Conservation (phyloP, 805 yeast species). For the Yamadazyma kitorensis region DNA sequence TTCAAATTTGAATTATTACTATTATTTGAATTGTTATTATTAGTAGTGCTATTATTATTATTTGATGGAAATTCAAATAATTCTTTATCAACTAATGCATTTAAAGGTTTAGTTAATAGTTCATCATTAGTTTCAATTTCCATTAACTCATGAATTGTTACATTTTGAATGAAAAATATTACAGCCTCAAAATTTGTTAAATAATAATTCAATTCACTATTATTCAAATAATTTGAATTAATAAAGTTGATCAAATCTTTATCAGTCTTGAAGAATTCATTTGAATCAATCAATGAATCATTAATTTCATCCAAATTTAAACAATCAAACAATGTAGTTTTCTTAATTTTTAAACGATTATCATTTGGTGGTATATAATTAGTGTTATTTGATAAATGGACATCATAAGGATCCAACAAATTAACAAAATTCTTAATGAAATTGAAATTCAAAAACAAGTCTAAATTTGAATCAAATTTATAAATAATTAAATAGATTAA, state of each 20-base stretch:
- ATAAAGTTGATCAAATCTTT: conserved; percentile 27
- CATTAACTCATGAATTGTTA: conserved; percentile 29
- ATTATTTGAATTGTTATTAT: conserved; percentile 12
- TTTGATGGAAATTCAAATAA: conserved; percentile 27
- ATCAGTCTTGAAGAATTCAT: conserved; percentile 30
- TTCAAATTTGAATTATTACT: background rate
- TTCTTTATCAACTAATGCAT: conserved; percentile 27
- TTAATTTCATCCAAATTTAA: conserved; percentile 21
- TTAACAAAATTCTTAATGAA: conserved; percentile 36
- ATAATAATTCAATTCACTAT: conserved; percentile 38
- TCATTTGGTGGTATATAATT: conserved; percentile 9
- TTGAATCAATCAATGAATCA: conserved; percentile 1
- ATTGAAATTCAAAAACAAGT: conserved; percentile 33
- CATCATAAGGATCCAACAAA: conserved; percentile 29
- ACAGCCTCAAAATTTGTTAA: conserved; percentile 44
- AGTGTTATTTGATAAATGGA: conserved; percentile 15
- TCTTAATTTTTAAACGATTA: conserved; percentile 14
- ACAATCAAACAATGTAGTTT: conserved; percentile 26
- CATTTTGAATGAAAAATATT: conserved; percentile 33
- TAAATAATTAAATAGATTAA: conserved; percentile 35
- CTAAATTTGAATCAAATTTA: conserved; percentile 17
- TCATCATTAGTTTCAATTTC: conserved; percentile 10
- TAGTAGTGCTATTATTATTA: background rate
- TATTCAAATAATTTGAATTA: conserved; percentile 26
- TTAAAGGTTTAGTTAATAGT: conserved; percentile 21